Conservation (phyloP, 23 red algal species). For the Chondrus crispus region DNA sequence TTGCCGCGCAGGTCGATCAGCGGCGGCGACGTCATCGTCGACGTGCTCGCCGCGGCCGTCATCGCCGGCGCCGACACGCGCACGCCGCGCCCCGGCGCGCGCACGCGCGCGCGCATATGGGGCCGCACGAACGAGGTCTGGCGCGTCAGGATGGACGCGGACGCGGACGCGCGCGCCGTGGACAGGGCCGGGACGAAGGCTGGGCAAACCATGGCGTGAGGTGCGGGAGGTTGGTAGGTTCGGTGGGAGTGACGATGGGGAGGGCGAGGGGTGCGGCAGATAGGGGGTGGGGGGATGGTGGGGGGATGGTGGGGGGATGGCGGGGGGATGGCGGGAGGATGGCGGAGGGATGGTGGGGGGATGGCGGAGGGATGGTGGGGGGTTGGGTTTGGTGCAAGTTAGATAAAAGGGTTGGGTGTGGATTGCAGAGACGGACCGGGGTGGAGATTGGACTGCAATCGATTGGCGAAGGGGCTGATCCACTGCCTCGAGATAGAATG, state of each 20-base stretch:
- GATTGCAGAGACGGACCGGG: too few species aligned
- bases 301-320: not conserved
- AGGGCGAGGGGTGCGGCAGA: not conserved
- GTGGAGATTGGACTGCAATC: too few species aligned
- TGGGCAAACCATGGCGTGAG: not conserved
- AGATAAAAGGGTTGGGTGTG: too few species aligned
- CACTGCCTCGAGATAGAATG: too few species aligned
- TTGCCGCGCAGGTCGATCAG: slow-evolving; percentile 94
- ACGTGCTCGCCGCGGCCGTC: slow-evolving; percentile 43
- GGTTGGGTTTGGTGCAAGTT: not conserved
- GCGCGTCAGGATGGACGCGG: not conserved
- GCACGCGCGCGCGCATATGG: not conserved
- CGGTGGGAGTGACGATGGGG: not conserved
- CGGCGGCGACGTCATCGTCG: slow-evolving; percentile 30
- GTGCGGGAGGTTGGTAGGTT: not conserved
- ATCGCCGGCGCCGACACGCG: not conserved
- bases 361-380: not conserved
- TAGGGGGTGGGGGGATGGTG: not conserved
- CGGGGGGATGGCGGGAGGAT: not conserved
- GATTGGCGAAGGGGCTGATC: too few species aligned
- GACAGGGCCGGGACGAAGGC: slow-evolving; percentile 24
- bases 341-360: not conserved
- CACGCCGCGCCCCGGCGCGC: not conserved
- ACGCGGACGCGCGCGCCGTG: not conserved
- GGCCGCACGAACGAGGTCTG: too few species aligned